These are phyloP conservation scores for Schwanniomyces sp. DNA, from an alignment of 805 yeast genomes.

Conservation along the genomic window DNA sequence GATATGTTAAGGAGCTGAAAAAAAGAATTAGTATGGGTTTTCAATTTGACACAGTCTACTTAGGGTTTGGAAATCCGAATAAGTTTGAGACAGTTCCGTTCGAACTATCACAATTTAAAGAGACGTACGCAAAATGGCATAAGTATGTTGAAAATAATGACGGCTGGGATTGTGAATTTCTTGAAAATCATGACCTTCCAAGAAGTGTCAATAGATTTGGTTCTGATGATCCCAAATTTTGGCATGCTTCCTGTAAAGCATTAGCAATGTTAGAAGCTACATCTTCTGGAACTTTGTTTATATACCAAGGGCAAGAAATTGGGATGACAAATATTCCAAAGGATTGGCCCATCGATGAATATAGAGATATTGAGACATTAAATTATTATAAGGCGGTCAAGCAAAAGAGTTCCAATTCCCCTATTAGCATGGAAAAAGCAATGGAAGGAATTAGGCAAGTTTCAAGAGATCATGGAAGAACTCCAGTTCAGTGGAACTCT, in stretches of 20 bases:
- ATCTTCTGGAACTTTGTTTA: constrained; percentile 55
- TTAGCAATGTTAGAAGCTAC: constrained; percentile 45
- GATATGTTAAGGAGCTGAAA: constrained; percentile 41
- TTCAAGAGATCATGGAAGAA: constrained; percentile 56
- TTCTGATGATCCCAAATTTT: constrained; percentile 29
- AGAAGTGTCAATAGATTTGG: constrained; percentile 55
- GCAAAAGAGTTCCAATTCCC: constrained; percentile 21
- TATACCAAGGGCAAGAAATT: constrained; percentile 64
- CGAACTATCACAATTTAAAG: constrained; percentile 40
- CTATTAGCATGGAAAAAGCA: constrained; percentile 20
- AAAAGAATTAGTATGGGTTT: constrained; percentile 39
- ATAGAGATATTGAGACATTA: constrained; percentile 47
- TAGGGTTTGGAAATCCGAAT: constrained; percentile 37
- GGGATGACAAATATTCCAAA: constrained; percentile 52
- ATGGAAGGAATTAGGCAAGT: constrained; percentile 34
- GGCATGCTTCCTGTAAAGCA: constrained; percentile 42
- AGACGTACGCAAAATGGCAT: constrained; percentile 32
- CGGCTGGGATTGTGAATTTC: constrained; percentile 57
- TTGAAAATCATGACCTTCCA: constrained; percentile 63
- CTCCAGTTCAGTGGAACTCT: constrained; percentile 57
- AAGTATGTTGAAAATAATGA: constrained; percentile 47
- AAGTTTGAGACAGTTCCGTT: constrained; percentile 35
- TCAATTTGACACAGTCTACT: constrained; percentile 30
- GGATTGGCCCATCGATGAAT: constrained; percentile 49
- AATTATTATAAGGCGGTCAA: constrained; percentile 38